Percentiles rank a stretch among this genome's conserved stretches.
These are phyloP conservation scores for Phytophthora sojae DNA, from an alignment of 352 stramenopile species.

Conservation along the genomic window DNA sequence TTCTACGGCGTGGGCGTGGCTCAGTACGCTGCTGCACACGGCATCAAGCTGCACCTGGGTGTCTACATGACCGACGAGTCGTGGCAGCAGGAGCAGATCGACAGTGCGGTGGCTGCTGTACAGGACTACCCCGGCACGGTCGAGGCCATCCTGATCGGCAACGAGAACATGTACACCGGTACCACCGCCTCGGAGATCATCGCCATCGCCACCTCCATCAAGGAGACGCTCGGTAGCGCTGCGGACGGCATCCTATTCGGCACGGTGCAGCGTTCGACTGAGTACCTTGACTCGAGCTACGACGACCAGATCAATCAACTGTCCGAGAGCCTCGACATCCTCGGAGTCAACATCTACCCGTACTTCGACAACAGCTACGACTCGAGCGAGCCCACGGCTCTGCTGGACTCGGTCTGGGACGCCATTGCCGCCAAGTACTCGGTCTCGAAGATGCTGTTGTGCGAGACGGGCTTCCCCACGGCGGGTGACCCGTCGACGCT, in stretches of 20 bases:
- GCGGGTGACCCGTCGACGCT: constrained; percentile 42
- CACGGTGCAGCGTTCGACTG: constrained; percentile 69
- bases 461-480: constrained; percentile 68
- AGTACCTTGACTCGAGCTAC: constrained; percentile 58
- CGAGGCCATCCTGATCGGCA: constrained; percentile 66
- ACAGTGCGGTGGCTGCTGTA: constrained; percentile 54
- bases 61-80: constrained; percentile 63
- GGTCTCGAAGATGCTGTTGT: constrained; percentile 52
- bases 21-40: constrained; percentile 54
- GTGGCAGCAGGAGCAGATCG: constrained; percentile 59
- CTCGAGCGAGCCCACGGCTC: constrained; percentile 43
- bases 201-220: constrained; percentile 45
- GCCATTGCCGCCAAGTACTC: constrained; percentile 56
- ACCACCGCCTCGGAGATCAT: constrained; percentile 50
- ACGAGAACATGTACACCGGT: constrained; percentile 54
- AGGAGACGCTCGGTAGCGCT: constrained; percentile 37
- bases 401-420: constrained; percentile 56
- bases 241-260: constrained; percentile 58
- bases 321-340: constrained; percentile 55
- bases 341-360: constrained; percentile 74
- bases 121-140: constrained; percentile 60
- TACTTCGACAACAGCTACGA: constrained; percentile 70
- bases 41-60: constrained; percentile 69
- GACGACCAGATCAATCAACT: constrained; percentile 51
- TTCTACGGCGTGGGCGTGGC: constrained; percentile 59